Evolutionary conservation across 495 filamentous ascomycete species (phyloP), one percentile per base, ranked within the genome.

Genomic region (Penicillium cosmopolitanum): DNA sequence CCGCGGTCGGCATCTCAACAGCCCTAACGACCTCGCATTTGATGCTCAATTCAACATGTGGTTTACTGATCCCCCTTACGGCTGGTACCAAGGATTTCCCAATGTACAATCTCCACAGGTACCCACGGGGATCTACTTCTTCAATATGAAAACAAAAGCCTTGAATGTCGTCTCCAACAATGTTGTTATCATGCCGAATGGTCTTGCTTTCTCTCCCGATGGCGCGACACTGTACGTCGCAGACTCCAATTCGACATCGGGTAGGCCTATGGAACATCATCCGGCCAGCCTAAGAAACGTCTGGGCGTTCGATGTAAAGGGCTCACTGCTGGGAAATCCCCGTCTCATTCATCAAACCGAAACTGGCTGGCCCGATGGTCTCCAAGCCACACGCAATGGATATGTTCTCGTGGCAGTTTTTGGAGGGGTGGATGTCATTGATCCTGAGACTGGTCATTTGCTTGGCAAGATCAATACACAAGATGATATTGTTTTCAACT

Each of bases 61-160:
- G 60, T 57, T 62, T 28, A 62, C 60, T 7, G 60, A 62, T 42
- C 60, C 60, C 7, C 60, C 60, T 6, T 62, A 62, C 36, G 60
- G 60, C 11, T 62, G 55, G 60, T 48, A 21, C 19, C 54, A 57
- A 13, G 50, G 34, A 18, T 62, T 62, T 35, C 50, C 54, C 6
- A 16, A 23, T 42, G 54, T 62, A 3, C 55, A 62, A 51, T n/a
- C 50, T 2, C 60, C 60, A 19, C 54, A 62, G 13, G 34, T 62
- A 23, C 60, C 60, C 6, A 55, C 23, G 11, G 50, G 55, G 2
- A 57, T 62, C 4, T 62, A 62, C 31, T 53, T 57, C n/a, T 62
- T 62, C 40, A 62, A 62, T 43, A 57, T 43, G 21, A 57, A 57
- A 35, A 53, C 60, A 11, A 62, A 57, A 31, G 60, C 60, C 8